phyloP scores from a whole-genome alignment of 2,329 filamentous ascomycete species.

The Monascus ruber region DNA sequence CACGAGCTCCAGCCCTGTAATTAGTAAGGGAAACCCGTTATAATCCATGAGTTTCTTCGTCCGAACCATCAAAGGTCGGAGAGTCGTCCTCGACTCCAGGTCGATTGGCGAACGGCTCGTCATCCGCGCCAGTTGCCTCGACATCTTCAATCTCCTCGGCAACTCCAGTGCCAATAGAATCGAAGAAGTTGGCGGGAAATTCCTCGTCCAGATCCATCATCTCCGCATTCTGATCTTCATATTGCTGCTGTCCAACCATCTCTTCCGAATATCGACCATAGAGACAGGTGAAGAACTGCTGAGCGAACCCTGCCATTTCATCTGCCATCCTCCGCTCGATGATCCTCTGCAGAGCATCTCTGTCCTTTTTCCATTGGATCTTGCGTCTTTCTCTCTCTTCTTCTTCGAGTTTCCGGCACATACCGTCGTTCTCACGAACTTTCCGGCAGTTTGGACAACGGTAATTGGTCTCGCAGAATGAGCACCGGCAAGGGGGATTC shows the following conservation, averaged over 20 bases:
- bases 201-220: too few relatives aligned
- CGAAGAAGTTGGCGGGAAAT: too few relatives aligned
- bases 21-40: too few relatives aligned
- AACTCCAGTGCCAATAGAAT: too few relatives aligned
- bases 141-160: too few relatives aligned
- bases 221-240: not conserved
- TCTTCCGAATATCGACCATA: not conserved
- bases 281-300: constrained; percentile 27
- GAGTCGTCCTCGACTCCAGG: not conserved
- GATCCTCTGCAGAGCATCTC: constrained; percentile 29
- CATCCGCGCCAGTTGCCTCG: not conserved
- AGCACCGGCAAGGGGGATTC: constrained; percentile 33
- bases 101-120: not conserved
- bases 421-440: constrained; percentile 27
- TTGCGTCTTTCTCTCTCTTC: constrained; percentile 29
- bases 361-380: constrained; percentile 30
- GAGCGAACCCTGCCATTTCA: constrained; percentile 30
- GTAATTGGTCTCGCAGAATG: constrained; percentile 33
- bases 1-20: too few relatives aligned
- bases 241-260: not conserved
- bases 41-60: too few relatives aligned
- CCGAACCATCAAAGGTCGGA: not conserved
- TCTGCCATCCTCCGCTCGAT: constrained; percentile 31
- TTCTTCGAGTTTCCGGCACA: constrained; percentile 24
- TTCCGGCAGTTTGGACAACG: constrained; percentile 33